A percentile compares a stretch with the other conserved stretches of the same genome.
These are phyloP conservation scores for Agaricus sinodeliciosus DNA, from an alignment of 768 basidiomycete species.

Conservation along the genomic window DNA sequence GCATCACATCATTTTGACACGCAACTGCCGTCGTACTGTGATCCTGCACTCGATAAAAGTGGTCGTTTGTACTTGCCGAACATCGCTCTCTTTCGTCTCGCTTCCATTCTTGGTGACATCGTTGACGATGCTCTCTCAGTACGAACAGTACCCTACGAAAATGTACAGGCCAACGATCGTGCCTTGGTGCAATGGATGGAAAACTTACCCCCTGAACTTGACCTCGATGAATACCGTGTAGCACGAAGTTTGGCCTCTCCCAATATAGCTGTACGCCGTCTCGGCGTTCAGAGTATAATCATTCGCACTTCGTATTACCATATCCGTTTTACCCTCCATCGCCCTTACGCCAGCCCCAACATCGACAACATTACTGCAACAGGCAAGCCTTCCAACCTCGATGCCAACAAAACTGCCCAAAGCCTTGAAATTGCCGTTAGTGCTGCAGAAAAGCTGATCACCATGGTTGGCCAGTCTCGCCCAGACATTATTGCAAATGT, in stretches of 20 bases:
- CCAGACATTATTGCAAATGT: conserved; percentile 70
- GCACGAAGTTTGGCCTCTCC: conserved; percentile 66
- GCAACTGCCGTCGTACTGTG: conserved; percentile 62
- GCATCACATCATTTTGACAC: conserved; percentile 84
- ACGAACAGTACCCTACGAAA: conserved; percentile 72
- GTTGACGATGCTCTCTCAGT: conserved; percentile 81
- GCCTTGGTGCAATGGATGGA: conserved; percentile 72
- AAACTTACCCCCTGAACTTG: conserved; percentile 64
- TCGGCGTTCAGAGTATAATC: conserved; percentile 78
- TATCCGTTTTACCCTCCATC: conserved; percentile 79
- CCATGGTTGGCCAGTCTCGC: conserved; percentile 68
- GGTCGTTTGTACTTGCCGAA: conserved; percentile 69
- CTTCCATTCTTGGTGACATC: conserved; percentile 75
- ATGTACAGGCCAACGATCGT: conserved; percentile 65
- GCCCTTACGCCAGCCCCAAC: conserved; percentile 58
- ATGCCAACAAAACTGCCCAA: conserved; percentile 41
- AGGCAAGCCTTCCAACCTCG: conserved; percentile 23
- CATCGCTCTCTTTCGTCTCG: conserved; percentile 69
- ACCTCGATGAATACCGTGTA: conserved; percentile 70
- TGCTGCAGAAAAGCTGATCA: conserved; percentile 73
- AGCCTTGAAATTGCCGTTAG: conserved; percentile 70
- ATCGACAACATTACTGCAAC: conserved; percentile 18
- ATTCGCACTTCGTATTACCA: conserved; percentile 74
- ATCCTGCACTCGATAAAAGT: conserved; percentile 54
- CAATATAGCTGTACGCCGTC: conserved; percentile 49